Evolutionary conservation across 192 early-diverging fungal genomes (phyloP), one percentile per base, ranked within the genome.

Genomic region (Dimargaris cristalligena): DNA sequence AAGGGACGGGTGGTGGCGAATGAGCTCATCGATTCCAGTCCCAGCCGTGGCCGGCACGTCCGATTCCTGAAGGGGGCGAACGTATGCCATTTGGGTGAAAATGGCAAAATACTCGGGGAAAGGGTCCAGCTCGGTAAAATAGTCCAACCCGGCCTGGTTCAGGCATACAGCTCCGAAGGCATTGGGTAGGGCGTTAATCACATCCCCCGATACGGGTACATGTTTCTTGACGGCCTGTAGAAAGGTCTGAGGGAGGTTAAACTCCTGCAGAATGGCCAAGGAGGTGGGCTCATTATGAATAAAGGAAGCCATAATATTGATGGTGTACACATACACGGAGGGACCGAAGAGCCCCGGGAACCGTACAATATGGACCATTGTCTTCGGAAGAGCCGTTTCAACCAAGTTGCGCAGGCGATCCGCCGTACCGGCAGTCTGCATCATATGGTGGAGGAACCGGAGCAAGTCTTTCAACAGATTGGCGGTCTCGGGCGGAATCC

Each of bases 241-340:
- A 65, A 99, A 83, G 0, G 80, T 79, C 52, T 92, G 81, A 1
- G 94, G 90, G 33, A 99, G 69, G 46, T 81, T 78, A 9, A 82
- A 74, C 68, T 99, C 96, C 67, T 99, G 96, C 35, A 99, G 76
- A 55, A 99, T 94, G 10, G 86, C 67, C 29, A 99, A 70, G 16
- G 82, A 91, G 0, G 94, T 97, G 1, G 96, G 96, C 59, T 99
- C 96, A 62, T 99, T 99, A 64, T 99, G 91, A 35, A 99, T 91
- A 52, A 99, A 87, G 4, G 88, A 91, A 0, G 94, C 82, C 79
- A 89, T 91, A 41, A 93, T 86, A 64, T 93, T 91, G 60, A 92
- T 85, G 0, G 91, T 90, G 47, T 87, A 74, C 20, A 91, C 89
- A 64, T 87, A 91, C 3, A 92, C 74, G 52, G 83, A 86, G 38